Evolutionary conservation across 2,329 filamentous ascomycete genomes (phyloP), one percentile per base, ranked within the genome.

Genomic region (Thyridium curvatum): DNA sequence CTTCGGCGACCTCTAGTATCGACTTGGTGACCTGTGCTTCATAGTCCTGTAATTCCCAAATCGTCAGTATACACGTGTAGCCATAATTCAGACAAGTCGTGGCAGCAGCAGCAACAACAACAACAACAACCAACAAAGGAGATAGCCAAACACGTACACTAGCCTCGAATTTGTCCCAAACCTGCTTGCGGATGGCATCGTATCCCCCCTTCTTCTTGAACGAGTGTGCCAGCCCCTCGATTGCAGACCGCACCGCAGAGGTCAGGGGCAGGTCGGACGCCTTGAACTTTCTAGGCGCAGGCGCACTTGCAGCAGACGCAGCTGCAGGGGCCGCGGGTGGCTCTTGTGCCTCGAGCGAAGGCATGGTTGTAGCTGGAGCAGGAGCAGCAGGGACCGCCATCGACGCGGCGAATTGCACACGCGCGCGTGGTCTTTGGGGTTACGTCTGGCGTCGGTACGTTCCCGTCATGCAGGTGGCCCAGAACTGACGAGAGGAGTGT

Each of bases 181-280:
- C 72, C 51, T 85, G 75, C 56, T 88, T 90, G 44, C 86, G 79
- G 46, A 90, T 75, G 12, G 74, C 68, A 60, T 93, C 86, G 54
- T 90, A 93, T 41, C 84, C 84, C 44, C 86, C 86, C 60, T 87
- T 88, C 65, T 90, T 91, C 63, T 90, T 90, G 66, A 90, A 91
- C 10, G 76, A 82, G 54, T 86, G 82, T n/a, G 85, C 77, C 16
- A 91, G 72, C 13, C 72, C 75, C 50, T 90, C 85, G 41, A 91
- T 87, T 2, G 82, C 80, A 2, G 76, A 74, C 46, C 84, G 74
- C 38, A 86, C 86, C n/a, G 79, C 74, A 3, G 82, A 83, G 5
- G 84, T 76, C 15, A 90, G 64, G 2, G 86, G 86, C 14, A 91
- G 69, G 50, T 91, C 86, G 0, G 82, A 82, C 3, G 84, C 77